Percentiles rank a stretch among this genome's conserved stretches.
These are phyloP conservation scores for Neltuma alba DNA, from an alignment of 306 rosid species.

Conservation along the genomic window DNA sequence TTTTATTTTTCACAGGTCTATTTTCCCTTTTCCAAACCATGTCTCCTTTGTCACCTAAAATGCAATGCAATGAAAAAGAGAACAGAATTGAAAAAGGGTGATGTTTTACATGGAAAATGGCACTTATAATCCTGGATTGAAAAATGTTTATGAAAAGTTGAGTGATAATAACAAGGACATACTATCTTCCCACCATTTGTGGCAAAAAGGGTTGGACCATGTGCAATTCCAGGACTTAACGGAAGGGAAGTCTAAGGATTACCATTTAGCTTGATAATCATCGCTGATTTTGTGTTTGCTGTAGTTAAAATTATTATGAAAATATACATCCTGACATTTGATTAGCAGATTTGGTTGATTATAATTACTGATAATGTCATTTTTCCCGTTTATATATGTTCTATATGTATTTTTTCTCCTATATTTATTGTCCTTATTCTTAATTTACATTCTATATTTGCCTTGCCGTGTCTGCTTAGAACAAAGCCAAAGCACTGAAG, in stretches of 20 bases:
- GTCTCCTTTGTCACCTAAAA: neutral
- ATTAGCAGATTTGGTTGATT: neutral
- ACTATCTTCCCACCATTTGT: neutral
- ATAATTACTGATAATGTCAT: constrained; percentile 7
- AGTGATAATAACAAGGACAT: neutral
- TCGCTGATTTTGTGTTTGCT: constrained; percentile 4
- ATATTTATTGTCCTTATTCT: neutral
- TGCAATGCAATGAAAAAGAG: neutral
- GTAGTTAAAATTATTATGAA: neutral
- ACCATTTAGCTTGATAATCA: neutral
- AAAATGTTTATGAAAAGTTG: neutral
- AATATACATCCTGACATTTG: constrained; percentile 11
- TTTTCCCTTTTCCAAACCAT: neutral
- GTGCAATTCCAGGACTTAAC: neutral
- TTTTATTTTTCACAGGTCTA: neutral
- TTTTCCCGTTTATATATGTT: constrained; percentile 13
- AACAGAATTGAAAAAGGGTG: neutral
- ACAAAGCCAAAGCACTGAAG: constrained; percentile 90
- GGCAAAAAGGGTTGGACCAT: neutral
- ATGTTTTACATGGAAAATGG: neutral
- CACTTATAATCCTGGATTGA: neutral
- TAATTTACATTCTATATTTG: constrained; percentile 7
- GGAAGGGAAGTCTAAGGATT: neutral
- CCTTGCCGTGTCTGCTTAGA: constrained; percentile 51
- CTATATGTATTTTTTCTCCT: neutral